Conservation (phyloP, 495 filamentous ascomycete species). For the Penicillium roqueforti region DNA sequence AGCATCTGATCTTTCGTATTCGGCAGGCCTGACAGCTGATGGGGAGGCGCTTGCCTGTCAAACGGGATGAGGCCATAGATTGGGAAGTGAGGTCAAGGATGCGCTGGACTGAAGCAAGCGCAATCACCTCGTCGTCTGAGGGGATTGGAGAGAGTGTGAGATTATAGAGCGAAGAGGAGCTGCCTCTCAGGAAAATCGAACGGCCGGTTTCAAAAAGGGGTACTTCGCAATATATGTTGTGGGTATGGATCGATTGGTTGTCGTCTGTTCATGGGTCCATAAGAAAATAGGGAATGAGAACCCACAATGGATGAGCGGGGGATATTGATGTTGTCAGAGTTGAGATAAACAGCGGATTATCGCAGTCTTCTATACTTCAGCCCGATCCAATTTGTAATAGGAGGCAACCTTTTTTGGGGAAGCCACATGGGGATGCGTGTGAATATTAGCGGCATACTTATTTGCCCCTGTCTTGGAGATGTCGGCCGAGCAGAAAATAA, state of each 20-base stretch:
- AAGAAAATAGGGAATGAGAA: background rate
- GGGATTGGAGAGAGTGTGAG: background rate
- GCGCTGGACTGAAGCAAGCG: background rate
- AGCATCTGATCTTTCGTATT: constrained; percentile 39
- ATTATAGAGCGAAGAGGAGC: background rate
- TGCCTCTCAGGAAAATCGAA: background rate
- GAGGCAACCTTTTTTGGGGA: constrained; percentile 4
- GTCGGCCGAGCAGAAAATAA: background rate
- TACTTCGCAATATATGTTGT: constrained; percentile 1
- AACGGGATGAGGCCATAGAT: constrained; percentile 28
- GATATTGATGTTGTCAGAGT: background rate
- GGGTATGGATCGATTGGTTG: constrained; percentile 1
- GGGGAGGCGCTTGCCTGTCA: constrained; percentile 36
- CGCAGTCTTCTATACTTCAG: constrained; percentile 2
- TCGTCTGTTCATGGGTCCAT: background rate
- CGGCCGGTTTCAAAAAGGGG: background rate
- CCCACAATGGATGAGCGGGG: background rate
- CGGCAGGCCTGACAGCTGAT: constrained; percentile 44
- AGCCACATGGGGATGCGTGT: constrained; percentile 4
- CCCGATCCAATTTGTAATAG: background rate
- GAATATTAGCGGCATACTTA: background rate
- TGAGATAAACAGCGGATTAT: background rate
- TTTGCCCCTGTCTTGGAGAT: constrained; percentile 3
- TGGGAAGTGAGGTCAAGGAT: background rate
- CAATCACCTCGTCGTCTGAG: background rate